Evolutionary conservation across 306 rosid genomes (phyloP).

Genomic region (Rubus idaeus): DNA sequence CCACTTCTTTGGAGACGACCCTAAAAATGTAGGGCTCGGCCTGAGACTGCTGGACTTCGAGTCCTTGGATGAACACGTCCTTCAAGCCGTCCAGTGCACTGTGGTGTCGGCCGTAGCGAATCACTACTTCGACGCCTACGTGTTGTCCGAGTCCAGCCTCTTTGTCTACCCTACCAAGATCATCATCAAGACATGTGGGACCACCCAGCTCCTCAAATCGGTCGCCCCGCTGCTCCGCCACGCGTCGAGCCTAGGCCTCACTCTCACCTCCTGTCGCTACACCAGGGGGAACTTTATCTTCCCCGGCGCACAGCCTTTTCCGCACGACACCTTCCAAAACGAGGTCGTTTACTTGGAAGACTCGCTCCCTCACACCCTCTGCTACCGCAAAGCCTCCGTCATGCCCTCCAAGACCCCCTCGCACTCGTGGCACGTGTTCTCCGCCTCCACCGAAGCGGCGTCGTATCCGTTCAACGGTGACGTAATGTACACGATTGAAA

Average conservation of each 20-base stretch:
- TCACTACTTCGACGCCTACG: constrained; percentile 79
- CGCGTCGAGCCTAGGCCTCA: constrained; percentile 47
- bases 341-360: constrained; percentile 65
- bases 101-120: constrained; percentile 93
- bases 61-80: constrained; percentile 50
- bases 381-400: constrained; percentile 68
- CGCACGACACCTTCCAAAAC: constrained; percentile 77
- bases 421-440: constrained; percentile 88
- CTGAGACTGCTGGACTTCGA: constrained; percentile 62
- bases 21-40: constrained; percentile 42
- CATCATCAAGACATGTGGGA: constrained; percentile 95
- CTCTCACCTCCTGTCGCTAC: constrained; percentile 62
- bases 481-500: constrained; percentile 64
- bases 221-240: constrained; percentile 64
- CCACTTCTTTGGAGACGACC: constrained; percentile 85
- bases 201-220: constrained; percentile 96
- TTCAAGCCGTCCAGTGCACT: constrained; percentile 81
- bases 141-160: constrained; percentile 92
- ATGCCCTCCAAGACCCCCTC: constrained; percentile 72
- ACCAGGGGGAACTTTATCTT: constrained; percentile 85
- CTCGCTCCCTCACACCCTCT: constrained; percentile 51
- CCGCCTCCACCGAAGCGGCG: constrained; percentile 49
- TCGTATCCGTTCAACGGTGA: constrained; percentile 8
- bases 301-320: constrained; percentile 80
- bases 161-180: constrained; percentile 90